Base-by-base conservation (phyloP, 768 basidiomycete species). In the Mycena filopes region DNA sequence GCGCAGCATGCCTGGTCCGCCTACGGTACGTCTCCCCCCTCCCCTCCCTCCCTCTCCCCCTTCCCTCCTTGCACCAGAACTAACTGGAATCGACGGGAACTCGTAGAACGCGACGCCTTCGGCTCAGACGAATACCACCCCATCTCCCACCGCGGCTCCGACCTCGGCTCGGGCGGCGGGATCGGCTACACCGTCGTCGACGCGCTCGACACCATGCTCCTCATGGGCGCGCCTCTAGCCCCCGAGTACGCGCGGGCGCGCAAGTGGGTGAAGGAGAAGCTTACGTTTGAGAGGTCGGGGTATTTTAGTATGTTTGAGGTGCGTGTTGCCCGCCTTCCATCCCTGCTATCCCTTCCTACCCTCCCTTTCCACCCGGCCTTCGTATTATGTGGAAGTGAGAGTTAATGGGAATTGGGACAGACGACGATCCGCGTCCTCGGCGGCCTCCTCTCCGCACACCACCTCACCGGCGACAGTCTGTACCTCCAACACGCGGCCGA, bases 101-200 rank as follows among this genome's bases (percentile, higher is more conserved):
- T n/a, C n/a, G n/a, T 78, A 95, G 95, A 95, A 79, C 81, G 86
- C 41, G 89, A 97, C 74, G 96, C 96, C 1, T 94, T 94, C 86
- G 96, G 96, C 1, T 84, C 82, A 60, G 95, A 98, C 79, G 93
- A 97, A 75, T 98, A 95, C 72, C 94, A 97, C 71, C 96, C 96
- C 0, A 83, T 98, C 29, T 84, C 84, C 49, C 83, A 84, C 55
- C 79, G 76, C 21, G 96, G 96, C 5, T 85, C 86, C 7, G 94
- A 98, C 75, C 82, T 98, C 40, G 90, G 92, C 0, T 67, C 77
- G 3, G 88, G 87, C 2, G 94, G 93, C 29, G 90, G 93, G 7
- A 90, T 98, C 51, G 95, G 95, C 12, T 96, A 95, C 74, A 94
- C 90, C 41, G 89, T 99, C 50, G 84, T 92, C 55, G 96, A 98